Conservation (phyloP, 2,329 filamentous ascomycete genomes). For the Boeremia lycopersici region DNA sequence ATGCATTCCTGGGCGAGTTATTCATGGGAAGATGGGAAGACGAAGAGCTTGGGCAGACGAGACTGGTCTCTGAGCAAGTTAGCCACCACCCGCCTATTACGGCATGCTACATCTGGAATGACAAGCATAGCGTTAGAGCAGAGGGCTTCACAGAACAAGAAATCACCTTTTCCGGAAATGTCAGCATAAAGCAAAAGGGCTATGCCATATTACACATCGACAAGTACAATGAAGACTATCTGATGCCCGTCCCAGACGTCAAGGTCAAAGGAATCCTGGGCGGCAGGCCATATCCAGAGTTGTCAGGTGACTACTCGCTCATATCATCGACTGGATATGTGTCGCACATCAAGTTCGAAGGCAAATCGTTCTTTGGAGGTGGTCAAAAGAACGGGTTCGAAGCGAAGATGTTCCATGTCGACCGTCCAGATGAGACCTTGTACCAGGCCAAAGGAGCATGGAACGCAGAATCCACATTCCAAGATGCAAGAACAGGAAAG, state of each 20-base stretch:
- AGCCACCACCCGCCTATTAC: conserved; percentile 56
- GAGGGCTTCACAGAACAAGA: conserved; percentile 56
- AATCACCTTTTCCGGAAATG: conserved; percentile 53
- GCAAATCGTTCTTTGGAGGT: conserved; percentile 50
- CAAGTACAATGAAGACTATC: conserved; percentile 52
- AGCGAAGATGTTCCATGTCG: conserved; percentile 47
- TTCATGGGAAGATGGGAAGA: conserved; percentile 49
- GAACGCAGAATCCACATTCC: conserved; percentile 49
- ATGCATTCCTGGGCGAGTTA: conserved; percentile 57
- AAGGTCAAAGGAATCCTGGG: conserved; percentile 54
- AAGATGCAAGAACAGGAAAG: conserved; percentile 40
- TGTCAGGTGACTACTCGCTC: conserved; percentile 50
- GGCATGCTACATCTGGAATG: conserved; percentile 55
- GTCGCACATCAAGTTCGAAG: conserved; percentile 52
- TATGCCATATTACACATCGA: conserved; percentile 54
- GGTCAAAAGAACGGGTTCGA: conserved; percentile 51
- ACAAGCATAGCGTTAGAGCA: conserved; percentile 50
- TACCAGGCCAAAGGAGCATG: conserved; percentile 51
- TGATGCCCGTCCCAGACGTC: conserved; percentile 53
- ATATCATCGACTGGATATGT: conserved; percentile 51
- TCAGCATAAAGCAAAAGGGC: conserved; percentile 55
- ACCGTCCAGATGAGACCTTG: conserved; percentile 39
- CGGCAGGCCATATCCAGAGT: conserved; percentile 53
- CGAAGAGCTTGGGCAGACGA: conserved; percentile 47
- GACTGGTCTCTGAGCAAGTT: conserved; percentile 53